Conservation (phyloP, 139 green algal genomes). For the Ulvella scutata region DNA sequence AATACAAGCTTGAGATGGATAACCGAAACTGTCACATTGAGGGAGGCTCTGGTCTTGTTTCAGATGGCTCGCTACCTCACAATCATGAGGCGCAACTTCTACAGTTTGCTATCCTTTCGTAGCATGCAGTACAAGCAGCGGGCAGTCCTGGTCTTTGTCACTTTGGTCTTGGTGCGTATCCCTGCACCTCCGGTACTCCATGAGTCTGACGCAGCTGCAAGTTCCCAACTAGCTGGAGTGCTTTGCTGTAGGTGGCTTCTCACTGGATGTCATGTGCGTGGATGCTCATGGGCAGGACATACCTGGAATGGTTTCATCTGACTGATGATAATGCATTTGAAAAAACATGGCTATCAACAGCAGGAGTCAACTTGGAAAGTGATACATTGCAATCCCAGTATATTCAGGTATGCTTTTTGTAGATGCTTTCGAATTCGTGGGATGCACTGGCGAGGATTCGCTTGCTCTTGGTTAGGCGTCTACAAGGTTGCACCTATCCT, state of each 20-base stretch:
- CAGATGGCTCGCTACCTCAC: neutral
- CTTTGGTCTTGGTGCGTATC: neutral
- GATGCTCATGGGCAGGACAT: neutral
- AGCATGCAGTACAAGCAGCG: neutral
- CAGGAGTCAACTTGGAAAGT: neutral
- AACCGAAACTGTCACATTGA: neutral
- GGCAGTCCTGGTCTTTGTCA: neutral
- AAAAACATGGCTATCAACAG: neutral
- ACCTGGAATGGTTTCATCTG: neutral
- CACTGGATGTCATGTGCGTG: conserved; percentile 2
- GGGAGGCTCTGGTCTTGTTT: neutral
- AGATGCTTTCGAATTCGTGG: no score
- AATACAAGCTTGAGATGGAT: neutral
- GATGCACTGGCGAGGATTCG: no score
- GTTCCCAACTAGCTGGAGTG: no score
- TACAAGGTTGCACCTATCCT: no score
- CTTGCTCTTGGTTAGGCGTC: no score
- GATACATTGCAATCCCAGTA: neutral
- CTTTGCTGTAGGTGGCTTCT: neutral
- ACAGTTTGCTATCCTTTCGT: neutral
- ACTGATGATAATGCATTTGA: neutral
- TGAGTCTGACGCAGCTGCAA: no score
- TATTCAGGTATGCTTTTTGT: no score
- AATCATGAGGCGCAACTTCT: neutral
- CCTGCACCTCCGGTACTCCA: neutral